Evolutionary conservation across 2,329 filamentous ascomycete species (phyloP), one percentile per base, ranked within the genome.

Genomic region (Didymella pomorum): DNA sequence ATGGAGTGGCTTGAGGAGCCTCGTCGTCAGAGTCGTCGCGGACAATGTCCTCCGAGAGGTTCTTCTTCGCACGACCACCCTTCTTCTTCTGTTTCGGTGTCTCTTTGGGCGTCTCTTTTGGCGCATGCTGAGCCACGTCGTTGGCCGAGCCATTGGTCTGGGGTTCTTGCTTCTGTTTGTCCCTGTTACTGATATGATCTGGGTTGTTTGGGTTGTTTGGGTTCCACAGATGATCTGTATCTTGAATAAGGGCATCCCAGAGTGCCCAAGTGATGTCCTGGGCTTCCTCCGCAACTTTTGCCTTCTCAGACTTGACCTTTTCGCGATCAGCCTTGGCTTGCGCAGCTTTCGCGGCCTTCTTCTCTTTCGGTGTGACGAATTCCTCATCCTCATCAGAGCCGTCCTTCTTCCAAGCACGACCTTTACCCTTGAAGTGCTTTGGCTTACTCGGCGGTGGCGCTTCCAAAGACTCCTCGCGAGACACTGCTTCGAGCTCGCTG

Each of bases 361-460:
- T 73, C 58, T 60, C 66, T 44, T 63, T 70, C 20, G 62, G 60
- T 8, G 62, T 68, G 48, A 43, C 44, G 4, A 71, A 70, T 25
- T 74, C 70, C 26, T 71, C 60, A 42, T 74, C 72, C 52, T 73
- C 72, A 23, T 73, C 71, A 4, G 70, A 69, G 2, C 65, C 66
- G 14, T 71, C 69, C 50, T 74, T 74, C 56, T 71, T 72, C 69
- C 70, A 73, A 6, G 69, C 69, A 16, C 72, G 61, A 8, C 71
- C 71, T 58, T 73, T 74, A 29, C 70, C 69, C 42, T 74, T 74
- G 64, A 70, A 73, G 43, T 73, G 68, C 45, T 69, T 71, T n/a
- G 56, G 28, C 37, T 48, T 55, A 26, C 35, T 55, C 18, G 8
- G 26, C 18, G 20, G 33, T 8, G 28, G 9, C 7, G 21, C 4